Percentiles rank a stretch among this genome's conserved stretches.
Conservation (phyloP, 2,329 filamentous ascomycete genomes). For the Nemania sp. region DNA sequence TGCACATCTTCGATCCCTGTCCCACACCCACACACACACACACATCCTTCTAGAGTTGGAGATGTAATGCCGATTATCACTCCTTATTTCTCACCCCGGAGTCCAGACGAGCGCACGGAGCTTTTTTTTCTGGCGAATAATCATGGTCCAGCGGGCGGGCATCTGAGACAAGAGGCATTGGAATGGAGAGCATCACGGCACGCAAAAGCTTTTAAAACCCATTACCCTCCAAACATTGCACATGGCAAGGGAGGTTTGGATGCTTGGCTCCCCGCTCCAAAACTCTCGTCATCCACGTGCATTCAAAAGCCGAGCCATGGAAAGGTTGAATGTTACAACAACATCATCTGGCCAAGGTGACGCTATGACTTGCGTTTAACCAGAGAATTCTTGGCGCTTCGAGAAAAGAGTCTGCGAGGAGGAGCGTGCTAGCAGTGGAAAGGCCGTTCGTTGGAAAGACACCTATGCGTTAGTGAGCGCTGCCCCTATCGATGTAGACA, state of each 20-base stretch:
- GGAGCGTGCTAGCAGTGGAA: not conserved
- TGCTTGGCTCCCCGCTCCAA: constrained; percentile 17
- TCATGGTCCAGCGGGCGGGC: not conserved
- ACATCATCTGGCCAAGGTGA: constrained; percentile 6
- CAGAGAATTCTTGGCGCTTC: constrained; percentile 6
- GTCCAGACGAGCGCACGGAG: constrained; percentile 16
- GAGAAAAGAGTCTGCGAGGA: not conserved
- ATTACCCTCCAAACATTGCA: constrained; percentile 5
- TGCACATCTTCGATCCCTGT: constrained; percentile 3
- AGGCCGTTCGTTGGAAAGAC: not conserved
- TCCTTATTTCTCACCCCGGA: constrained; percentile 1
- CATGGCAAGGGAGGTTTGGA: constrained; percentile 1
- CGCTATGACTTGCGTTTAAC: constrained; percentile 1
- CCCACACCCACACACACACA: constrained; percentile 22
- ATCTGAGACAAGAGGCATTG: not conserved
- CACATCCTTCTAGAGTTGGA: not conserved
- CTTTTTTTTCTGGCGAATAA: constrained; percentile 9
- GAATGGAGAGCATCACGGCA: not conserved
- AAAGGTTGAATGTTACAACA: constrained; percentile 1
- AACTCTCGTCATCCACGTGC: not conserved
- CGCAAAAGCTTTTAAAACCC: constrained; percentile 9
- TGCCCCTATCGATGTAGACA: not conserved
- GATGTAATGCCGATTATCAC: constrained; percentile 5
- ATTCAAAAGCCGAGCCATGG: not conserved
- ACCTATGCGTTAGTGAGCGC: not conserved